Evolutionary conservation across 257 asterid genomes (phyloP), one percentile per base, ranked within the genome.

Genomic region (Avicennia marina): DNA sequence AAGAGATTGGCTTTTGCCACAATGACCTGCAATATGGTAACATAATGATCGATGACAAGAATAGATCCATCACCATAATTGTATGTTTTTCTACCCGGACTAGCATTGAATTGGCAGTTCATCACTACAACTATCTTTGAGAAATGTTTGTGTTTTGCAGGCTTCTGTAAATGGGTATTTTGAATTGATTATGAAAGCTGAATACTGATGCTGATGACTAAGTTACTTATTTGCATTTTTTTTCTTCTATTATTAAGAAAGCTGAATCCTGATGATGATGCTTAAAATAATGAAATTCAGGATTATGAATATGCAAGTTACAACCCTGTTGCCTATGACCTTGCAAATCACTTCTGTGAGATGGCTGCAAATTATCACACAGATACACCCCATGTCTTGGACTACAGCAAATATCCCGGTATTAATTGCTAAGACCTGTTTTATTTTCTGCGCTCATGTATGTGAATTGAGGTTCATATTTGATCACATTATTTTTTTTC

Each of bases 21-120:
- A 93, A 89, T 65, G 99, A 93, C 55, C 45, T 93, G 84, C 99
- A 93, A 68, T 93, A 93, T 44, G 99, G 99, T 52, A 93, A 93
- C 72, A 72, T 89, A 43, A 93, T 93, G 99, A 75, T 89, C 55
- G 78, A 86, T 42, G 96, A 86, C 43, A 36, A 71, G 47, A 71
- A 72, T 1, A 66, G 46, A 59, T 67, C 56, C 57, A 67, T 93
- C 52, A 89, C 94, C 36, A 31, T 93, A 27, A 93, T 93, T 2
- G 97, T 93, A 75, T 47, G 94, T 69, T 46, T 39, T 48, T 38
- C 54, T 53, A 32, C 26, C 33, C 58, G 5, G 41, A 7, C 7
- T 11, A 13, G 31, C 62, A 19, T 42, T 13, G 15, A 15, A 47
- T 7, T 31, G 9, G 1, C 48, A 36, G 9, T 29, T n/a, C 16